Base-by-base conservation (phyloP, 2,329 filamentous ascomycete species). In the Fusarium vanettenii region DNA sequence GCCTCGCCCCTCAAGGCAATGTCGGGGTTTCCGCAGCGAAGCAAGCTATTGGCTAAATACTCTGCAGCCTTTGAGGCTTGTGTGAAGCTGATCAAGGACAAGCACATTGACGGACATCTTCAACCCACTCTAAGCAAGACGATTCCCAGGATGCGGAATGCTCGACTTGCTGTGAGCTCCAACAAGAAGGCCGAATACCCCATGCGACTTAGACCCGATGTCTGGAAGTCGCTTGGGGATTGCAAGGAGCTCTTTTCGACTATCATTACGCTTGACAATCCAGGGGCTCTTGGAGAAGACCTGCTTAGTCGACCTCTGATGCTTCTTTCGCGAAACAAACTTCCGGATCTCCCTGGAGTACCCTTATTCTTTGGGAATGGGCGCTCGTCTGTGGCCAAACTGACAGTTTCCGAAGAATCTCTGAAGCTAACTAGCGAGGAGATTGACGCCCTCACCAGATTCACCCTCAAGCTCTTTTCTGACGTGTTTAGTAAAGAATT, bases 401-500 rank as follows among this genome's bases (percentile, higher is more conserved):
- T 89, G 11, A 79, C 85, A 0, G 81, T 86, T 0, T 73, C 92
- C 2, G 62, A 78, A 0, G 76, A 71, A 0, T 78, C 86, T 1
- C 75, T 95, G 1, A 13, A 82, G 1, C 73, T 91, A 0, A 81
- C 84, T 0, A 76, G 84, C 0, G 78, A 84, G 0, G 79, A 86
- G 2, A 73, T 95, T 0, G 82, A 88, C 1, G 81, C 85, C 2
- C 80, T 98, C n/a, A 91, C 91, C 1, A 82, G 81, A 0, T 97
- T 97, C 80, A 98, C 94, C 0, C 84, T 97, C 45, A 87, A 89
- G 6, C 82, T 97, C 0, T 98, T 97, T 81, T 85, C 90, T 18
- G 95, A 98, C 76, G 86, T 98, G 0, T 98, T 98, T 85, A 96
- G 95, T 82, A 99, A 99, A 81, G 87, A 88, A 4, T 99, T 94